phyloP scores from a whole-genome alignment of 2,329 filamentous ascomycete species.

The Lithohypha guttulata region DNA sequence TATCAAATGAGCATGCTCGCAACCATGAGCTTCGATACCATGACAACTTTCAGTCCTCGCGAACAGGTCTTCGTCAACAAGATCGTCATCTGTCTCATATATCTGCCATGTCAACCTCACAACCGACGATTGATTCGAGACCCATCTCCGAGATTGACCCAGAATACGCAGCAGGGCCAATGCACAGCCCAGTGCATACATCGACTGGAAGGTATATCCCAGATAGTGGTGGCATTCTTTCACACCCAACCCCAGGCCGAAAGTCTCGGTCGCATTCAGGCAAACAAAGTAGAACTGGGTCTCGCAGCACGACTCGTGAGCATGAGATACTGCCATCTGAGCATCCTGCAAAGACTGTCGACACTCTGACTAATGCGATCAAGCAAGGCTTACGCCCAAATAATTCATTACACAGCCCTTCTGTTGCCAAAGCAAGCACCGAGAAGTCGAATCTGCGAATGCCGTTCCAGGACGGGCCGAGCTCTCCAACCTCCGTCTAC shows the following conservation, averaged over 20 bases:
- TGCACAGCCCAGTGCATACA: too few species aligned
- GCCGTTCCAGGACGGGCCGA: slow-evolving; percentile 9
- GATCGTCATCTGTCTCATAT: slow-evolving; percentile 5
- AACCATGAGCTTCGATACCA: background rate
- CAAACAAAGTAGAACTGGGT: too few species aligned
- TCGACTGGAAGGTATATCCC: too few species aligned
- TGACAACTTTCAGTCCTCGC: background rate
- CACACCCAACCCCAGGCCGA: background rate
- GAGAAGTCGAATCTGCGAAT: slow-evolving; percentile 7
- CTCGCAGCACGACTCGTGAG: too few species aligned
- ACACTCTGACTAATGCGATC: slow-evolving; percentile 8
- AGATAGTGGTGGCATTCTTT: too few species aligned
- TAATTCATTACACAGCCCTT: background rate
- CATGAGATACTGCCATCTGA: background rate
- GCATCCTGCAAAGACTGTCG: slow-evolving; percentile 1
- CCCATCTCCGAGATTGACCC: slow-evolving; percentile 3
- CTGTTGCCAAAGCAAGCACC: background rate
- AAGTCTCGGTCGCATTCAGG: background rate
- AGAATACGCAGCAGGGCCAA: background rate
- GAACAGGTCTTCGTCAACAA: background rate
- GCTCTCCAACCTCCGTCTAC: slow-evolving; percentile 1
- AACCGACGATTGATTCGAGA: slow-evolving; percentile 1
- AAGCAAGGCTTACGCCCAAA: slow-evolving; percentile 9
- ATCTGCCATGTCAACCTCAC: slow-evolving; percentile 3
- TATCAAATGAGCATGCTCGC: too few species aligned